Base-by-base conservation (phyloP, 768 basidiomycete genomes). In the Pleurotus ostreatus region DNA sequence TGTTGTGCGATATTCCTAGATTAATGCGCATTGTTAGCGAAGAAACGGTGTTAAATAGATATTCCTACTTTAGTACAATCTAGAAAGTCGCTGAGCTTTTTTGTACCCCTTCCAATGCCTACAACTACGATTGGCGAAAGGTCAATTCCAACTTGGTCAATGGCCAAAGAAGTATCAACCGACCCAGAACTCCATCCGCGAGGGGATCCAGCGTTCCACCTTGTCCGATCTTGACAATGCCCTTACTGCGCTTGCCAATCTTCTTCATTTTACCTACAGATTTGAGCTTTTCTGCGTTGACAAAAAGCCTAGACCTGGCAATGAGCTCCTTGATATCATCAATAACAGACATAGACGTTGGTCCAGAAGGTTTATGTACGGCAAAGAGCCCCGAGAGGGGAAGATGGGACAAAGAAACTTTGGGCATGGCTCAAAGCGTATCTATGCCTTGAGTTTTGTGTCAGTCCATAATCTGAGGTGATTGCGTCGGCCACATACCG, bases 131-230 rank as follows among this genome's bases (percentile, higher is more conserved):
- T 44, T 49, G 46, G 8, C 2, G 18, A 53, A n/a, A 7, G 8
- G 22, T 55, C 11, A 34, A 34, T 8, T 34, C 9, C 30, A 34
- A 34, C 30, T 34, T 34, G 30, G 4, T 34, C 30, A 34, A 11
- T 34, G 3, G 30, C 9, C 11, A 34, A 34, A 34, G 30, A 34
- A 34, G 8, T 3, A 34, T 34, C 30, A 49, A 57, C 78, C 62
- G 66, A 94, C 94, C 92, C 60, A 98, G 74, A 13, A 97, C 93
- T 44, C 96, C 96, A 69, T 97, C 93, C 4, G 97, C 97, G 37
- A 98, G 78, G 13, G 97, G 97, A 74, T 99, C 97, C 49, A 99
- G 75, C 3, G 97, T 99, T 3, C 97, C 94, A 25, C 94, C 94
- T 70, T 94, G 92, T 1, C 94, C 94, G 48, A 95, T 83, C 71